A percentile compares a stretch with the other conserved stretches of the same genome.
These are phyloP conservation scores for Apiotrichum siamense DNA, from an alignment of 1,284 basidiomycete genomes.

Conservation along the genomic window DNA sequence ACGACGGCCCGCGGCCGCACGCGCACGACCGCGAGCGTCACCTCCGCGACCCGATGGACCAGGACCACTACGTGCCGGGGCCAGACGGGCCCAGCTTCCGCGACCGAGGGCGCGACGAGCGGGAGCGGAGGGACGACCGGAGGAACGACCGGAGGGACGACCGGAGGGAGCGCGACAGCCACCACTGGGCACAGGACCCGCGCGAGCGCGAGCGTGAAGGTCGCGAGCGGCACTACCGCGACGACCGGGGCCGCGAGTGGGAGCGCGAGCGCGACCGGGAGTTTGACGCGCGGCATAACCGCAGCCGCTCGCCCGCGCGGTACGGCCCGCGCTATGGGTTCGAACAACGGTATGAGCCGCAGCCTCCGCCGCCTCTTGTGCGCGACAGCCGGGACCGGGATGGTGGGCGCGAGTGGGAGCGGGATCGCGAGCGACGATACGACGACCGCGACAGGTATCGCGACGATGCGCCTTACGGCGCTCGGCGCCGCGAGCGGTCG, in stretches of 20 bases:
- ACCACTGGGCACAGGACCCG: not conserved
- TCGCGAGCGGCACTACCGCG: constrained; percentile 1
- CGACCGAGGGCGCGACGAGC: not conserved
- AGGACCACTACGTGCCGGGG: not conserved
- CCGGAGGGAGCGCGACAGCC: not conserved
- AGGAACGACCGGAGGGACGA: not conserved
- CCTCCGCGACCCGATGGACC: not conserved
- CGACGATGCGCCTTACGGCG: not conserved
- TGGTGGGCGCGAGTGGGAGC: not conserved
- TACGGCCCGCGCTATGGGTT: not conserved
- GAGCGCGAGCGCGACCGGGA: not conserved
- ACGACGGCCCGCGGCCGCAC: too few species aligned
- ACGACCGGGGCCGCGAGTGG: not conserved
- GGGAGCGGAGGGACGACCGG: not conserved
- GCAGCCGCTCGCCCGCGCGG: not conserved
- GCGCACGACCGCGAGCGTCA: too few species aligned
- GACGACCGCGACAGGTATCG: not conserved
- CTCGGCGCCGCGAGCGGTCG: not conserved
- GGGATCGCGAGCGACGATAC: not conserved
- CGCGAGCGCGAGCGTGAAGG: not conserved
- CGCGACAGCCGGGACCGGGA: not conserved
- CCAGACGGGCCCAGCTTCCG: not conserved
- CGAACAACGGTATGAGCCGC: too few species aligned
- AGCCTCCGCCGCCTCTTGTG: too few species aligned
- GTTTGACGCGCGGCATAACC: not conserved